Base-by-base conservation (phyloP, 2,329 filamentous ascomycete species). In the Exophiala oligosperma region DNA sequence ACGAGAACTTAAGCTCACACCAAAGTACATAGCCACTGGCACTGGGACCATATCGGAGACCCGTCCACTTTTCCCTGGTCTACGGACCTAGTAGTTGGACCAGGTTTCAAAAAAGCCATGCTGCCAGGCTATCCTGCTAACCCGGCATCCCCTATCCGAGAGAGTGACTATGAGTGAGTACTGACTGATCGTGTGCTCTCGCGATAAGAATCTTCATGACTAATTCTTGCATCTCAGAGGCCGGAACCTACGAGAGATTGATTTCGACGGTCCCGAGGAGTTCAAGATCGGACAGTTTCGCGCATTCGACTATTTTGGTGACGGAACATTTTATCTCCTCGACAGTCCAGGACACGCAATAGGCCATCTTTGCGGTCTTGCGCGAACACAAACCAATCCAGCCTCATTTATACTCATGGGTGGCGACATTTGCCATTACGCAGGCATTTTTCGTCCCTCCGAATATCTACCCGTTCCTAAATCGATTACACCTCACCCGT, bases 281-380 rank as follows among this genome's bases (percentile, higher is more conserved):
- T 8, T 68, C 79, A 7, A 67, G 78, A 67, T 72, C 35, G 71
- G 70, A 23, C 43, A 49, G 0, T 71, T 70, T 32, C 28, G 38
- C 14, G 68, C 68, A 0, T 28, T 61, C 26, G 82, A 85, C 65
- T 84, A 77, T 26, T 46, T 46, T 17, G 77, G 77, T 2, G 82
- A 85, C 64, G 82, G 81, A 0, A 77, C 72, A 24, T 82, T 85
- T 62, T 84, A 83, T 64, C 72, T 85, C 1, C 72, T 85, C 28
- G 72, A 81, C 61, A 76, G 32, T 2, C 68, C 69, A 1, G 70
- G 70, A 1, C 69, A 71, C 47, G 54, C 54, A 4, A 52, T 53
- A 12, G 67, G 64, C 2, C 66, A 69, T 51, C 38, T 69, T 11
- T 64, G 60, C 37, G 60, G 57, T 23, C 58, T 69, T 1, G 66